Percentiles rank a stretch among this genome's conserved stretches.
Conservation (phyloP, 345 rosid species). For the Murraya koenigii region DNA sequence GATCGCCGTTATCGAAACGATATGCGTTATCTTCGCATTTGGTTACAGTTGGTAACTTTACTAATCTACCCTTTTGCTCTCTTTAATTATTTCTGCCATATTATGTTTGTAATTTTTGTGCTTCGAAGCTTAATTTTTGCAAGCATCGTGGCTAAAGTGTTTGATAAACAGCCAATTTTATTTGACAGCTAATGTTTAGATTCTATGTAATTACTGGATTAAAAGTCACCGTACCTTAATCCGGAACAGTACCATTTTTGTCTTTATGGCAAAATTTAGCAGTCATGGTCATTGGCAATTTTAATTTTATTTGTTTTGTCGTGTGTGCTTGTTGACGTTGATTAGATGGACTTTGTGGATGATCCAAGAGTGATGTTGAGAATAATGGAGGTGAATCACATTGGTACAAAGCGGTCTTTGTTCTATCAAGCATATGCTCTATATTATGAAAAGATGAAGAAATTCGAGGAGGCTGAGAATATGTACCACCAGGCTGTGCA, state of each 20-base stretch:
- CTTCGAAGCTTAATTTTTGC: too few relatives aligned
- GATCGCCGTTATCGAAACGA: constrained; percentile 79
- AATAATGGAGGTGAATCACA: constrained; percentile 69
- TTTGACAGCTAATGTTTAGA: neutral
- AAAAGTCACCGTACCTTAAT: neutral
- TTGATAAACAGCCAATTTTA: too few relatives aligned
- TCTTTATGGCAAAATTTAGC: neutral
- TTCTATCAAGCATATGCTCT: constrained; percentile 94
- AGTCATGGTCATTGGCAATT: neutral
- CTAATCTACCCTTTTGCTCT: neutral
- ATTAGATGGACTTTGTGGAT: constrained; percentile 89
- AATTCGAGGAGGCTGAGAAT: constrained; percentile 81
- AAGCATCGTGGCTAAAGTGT: neutral
- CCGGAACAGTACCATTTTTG: neutral
- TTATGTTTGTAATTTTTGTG: neutral
- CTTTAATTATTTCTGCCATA: neutral
- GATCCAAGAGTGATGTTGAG: constrained; percentile 70
- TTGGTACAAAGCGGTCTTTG: constrained; percentile 64
- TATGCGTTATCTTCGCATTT: constrained; percentile 79
- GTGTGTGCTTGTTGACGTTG: constrained; percentile 13
- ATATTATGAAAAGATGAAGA: constrained; percentile 80
- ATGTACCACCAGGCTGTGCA: constrained; percentile 78
- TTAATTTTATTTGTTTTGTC: neutral
- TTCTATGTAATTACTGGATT: neutral
- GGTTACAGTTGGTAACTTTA: constrained; percentile 78